These are phyloP conservation scores for Trichosporon asahii DNA, from an alignment of 1,284 basidiomycete species.

Conservation along the genomic window DNA sequence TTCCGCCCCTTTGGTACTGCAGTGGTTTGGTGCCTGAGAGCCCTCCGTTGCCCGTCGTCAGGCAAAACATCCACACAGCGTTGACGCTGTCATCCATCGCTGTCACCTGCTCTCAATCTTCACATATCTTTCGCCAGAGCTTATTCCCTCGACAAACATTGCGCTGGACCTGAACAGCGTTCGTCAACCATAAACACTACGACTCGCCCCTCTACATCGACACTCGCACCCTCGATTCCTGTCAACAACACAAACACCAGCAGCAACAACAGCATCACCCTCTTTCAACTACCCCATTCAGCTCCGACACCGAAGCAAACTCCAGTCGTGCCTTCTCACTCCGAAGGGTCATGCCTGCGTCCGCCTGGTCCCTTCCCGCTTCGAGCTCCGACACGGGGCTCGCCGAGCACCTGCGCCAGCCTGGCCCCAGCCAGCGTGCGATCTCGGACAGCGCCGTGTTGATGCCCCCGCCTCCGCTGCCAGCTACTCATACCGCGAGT, in stretches of 20 bases:
- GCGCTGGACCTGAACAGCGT: background rate
- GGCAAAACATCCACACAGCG: conserved; percentile 2
- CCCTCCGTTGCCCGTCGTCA: background rate
- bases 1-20: background rate
- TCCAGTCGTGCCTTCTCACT: background rate
- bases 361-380: background rate
- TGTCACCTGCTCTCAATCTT: background rate
- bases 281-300: background rate
- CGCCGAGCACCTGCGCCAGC: conserved; percentile 3
- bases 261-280: background rate
- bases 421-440: background rate
- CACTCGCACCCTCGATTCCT: background rate
- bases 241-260: background rate
- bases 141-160: conserved; percentile 4
- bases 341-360: background rate
- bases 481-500: background rate
- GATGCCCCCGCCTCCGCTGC: background rate
- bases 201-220: background rate
- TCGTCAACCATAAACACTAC: background rate
- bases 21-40: background rate
- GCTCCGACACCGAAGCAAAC: background rate
- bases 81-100: background rate
- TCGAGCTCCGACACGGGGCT: conserved; percentile 2
- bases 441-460: conserved; percentile 7
- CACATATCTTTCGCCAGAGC: background rate